A percentile compares a stretch with the other conserved stretches of the same genome.
Evolutionary conservation across 2,329 filamentous ascomycete species (phyloP).

Genomic region (Diplodia intermedia): DNA sequence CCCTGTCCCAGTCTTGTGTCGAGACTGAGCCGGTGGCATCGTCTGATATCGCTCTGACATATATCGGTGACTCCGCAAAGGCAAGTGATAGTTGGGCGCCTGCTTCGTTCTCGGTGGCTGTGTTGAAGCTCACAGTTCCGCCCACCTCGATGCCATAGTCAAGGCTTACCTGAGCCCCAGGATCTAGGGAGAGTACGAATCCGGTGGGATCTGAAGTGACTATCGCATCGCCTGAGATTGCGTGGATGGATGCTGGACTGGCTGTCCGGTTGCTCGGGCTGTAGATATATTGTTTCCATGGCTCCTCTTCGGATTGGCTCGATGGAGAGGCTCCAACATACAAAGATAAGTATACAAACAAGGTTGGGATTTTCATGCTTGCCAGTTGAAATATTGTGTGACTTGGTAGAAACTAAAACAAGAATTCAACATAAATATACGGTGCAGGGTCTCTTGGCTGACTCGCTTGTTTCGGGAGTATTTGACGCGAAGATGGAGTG

Average conservation of each 20-base stretch:
- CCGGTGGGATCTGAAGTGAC: background rate
- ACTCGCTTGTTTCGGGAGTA: background rate
- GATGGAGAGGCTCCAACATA: background rate
- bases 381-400: background rate
- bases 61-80: slow-evolving; percentile 53
- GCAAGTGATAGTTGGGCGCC: slow-evolving; percentile 47
- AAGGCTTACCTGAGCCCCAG: slow-evolving; percentile 42
- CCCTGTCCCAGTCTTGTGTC: slow-evolving; percentile 55
- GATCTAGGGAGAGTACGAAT: background rate
- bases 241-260: background rate
- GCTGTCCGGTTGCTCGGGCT: slow-evolving; percentile 1
- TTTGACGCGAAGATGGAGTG: background rate
- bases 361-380: background rate
- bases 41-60: slow-evolving; percentile 53
- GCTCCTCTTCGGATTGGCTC: background rate
- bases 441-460: background rate
- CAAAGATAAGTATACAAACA: background rate
- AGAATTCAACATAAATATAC: background rate
- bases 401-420: background rate
- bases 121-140: slow-evolving; percentile 62
- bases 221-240: slow-evolving; percentile 7
- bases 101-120: slow-evolving; percentile 45
- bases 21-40: slow-evolving; percentile 50
- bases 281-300: slow-evolving; percentile 3
- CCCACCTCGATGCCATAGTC: slow-evolving; percentile 67